Evolutionary conservation across 2,329 filamentous ascomycete genomes (phyloP).

Genomic region (Phoma herbarum): DNA sequence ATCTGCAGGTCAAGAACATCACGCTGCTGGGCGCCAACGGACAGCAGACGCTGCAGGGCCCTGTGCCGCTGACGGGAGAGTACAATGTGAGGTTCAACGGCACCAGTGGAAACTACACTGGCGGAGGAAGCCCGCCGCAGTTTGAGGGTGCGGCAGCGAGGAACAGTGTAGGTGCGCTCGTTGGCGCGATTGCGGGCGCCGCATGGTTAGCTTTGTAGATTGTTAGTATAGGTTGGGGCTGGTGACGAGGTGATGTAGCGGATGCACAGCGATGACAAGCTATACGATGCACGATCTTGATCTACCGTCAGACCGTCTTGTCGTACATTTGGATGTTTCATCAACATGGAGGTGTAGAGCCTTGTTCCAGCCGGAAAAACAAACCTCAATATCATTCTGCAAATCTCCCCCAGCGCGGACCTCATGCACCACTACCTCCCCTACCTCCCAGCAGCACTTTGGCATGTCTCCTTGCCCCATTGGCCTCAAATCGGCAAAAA

Average conservation of each 20-base stretch:
- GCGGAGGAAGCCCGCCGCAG: conserved; percentile 16
- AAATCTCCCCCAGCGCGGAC: too few species aligned
- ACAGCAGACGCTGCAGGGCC: conserved; percentile 62
- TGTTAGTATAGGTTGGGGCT: not conserved
- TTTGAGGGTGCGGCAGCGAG: conserved; percentile 18
- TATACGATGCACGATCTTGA: not conserved
- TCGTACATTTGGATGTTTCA: too few species aligned
- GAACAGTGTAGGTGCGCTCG: conserved; percentile 5
- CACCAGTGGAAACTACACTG: conserved; percentile 6
- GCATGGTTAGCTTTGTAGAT: conserved; percentile 9
- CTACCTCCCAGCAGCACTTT: too few species aligned
- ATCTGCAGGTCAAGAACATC: conserved; percentile 37
- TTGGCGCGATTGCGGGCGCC: conserved; percentile 15
- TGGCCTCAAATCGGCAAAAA: too few species aligned
- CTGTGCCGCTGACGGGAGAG: conserved; percentile 50
- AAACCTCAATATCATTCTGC: too few species aligned
- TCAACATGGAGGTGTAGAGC: too few species aligned
- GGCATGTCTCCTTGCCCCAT: too few species aligned
- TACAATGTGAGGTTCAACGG: conserved; percentile 28
- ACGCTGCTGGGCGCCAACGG: conserved; percentile 36
- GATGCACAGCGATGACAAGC: not conserved
- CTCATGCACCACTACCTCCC: too few species aligned
- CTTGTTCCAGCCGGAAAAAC: too few species aligned
- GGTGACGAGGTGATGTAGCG: not conserved
- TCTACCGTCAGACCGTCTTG: too few species aligned